Base-by-base conservation (phyloP, 192 early-diverging fungal genomes). In the Haplosporangium gracile region DNA sequence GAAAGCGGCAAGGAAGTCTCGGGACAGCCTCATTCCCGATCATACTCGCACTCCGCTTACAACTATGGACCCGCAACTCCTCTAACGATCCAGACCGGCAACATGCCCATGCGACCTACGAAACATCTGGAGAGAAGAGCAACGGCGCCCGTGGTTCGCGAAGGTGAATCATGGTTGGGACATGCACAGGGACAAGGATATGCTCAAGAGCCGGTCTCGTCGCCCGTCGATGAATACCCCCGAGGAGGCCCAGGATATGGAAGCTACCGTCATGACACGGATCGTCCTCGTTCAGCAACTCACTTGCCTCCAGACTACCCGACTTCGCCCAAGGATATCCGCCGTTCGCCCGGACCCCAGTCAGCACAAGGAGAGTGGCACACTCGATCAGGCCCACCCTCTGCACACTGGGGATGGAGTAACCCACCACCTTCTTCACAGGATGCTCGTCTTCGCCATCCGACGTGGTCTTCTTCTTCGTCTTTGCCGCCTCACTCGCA, bases 31-130 rank as follows among this genome's bases (percentile, higher is more conserved):
- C 84, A 86, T 24, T 13, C 53, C 9, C 84, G 84, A 6, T 81
- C 84, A 6, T 81, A 60, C 32, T 81, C 84, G 2, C 84, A 86
- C 8, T 86, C 84, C 1, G 69, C 82, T 22, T 83, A 70, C 45
- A 70, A 36, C 39, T 76, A 83, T 26, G 72, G 72, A 5, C 82
- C 75, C 22, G 0, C 72, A 13, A 10, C 60, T 45, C 34, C 42
- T 3, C 38, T 53, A 2, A 65, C 82, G 38, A 51, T 57, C 47
- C 60, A 55, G 7, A 39, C 36, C 11, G 63, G n/a, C 42, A 51
- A 39, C 18, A 49, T 68, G 74, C 49, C 68, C 79, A 18, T 47
- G 18, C 68, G 72, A 42, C 68, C 63, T n/a, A 18, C 60, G 51
- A n/a, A 29, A 72, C 49, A 81, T 34, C 20, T 57, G 53, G 74